phyloP scores from a whole-genome alignment of 768 basidiomycete genomes.

The Leucocoprinus sp. region DNA sequence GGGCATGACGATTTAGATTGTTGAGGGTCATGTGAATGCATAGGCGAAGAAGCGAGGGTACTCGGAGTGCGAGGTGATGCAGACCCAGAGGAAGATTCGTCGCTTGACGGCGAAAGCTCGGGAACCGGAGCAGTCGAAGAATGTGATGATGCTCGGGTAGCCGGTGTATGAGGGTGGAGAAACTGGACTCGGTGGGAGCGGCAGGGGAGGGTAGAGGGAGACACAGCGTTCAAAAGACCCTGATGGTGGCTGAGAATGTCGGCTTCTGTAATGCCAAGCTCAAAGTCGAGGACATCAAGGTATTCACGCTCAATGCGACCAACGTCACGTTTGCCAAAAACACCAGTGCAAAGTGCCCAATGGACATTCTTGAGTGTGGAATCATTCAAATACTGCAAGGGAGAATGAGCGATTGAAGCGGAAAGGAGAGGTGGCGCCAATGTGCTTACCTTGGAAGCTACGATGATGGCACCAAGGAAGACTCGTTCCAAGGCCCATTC shows the following conservation, averaged over 20 bases:
- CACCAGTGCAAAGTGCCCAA: conserved; percentile 80
- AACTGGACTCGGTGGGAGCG: conserved; percentile 13
- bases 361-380: conserved; percentile 87
- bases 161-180: conserved; percentile 19
- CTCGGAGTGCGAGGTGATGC: conserved; percentile 22
- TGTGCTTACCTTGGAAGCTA: conserved; percentile 67
- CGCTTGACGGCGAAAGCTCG: conserved; percentile 15
- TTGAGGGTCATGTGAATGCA: conserved; percentile 13
- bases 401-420: conserved; percentile 11
- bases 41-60: conserved; percentile 17
- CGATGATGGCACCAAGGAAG: conserved; percentile 84
- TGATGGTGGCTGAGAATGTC: conserved; percentile 51
- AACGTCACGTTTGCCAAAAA: conserved; percentile 75
- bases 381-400: conserved; percentile 72
- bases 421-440: conserved; percentile 10
- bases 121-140: conserved; percentile 8
- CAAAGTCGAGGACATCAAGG: conserved; percentile 71
- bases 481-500: conserved; percentile 88
- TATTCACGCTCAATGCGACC: conserved; percentile 80
- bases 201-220: conserved; percentile 15
- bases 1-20: conserved; percentile 9
- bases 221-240: conserved; percentile 24
- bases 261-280: conserved; percentile 54
- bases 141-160: conserved; percentile 5
- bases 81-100: conserved; percentile 20